Evolutionary conservation across 2,329 filamentous ascomycete genomes (phyloP).

Genomic region (Nemania sp.): DNA sequence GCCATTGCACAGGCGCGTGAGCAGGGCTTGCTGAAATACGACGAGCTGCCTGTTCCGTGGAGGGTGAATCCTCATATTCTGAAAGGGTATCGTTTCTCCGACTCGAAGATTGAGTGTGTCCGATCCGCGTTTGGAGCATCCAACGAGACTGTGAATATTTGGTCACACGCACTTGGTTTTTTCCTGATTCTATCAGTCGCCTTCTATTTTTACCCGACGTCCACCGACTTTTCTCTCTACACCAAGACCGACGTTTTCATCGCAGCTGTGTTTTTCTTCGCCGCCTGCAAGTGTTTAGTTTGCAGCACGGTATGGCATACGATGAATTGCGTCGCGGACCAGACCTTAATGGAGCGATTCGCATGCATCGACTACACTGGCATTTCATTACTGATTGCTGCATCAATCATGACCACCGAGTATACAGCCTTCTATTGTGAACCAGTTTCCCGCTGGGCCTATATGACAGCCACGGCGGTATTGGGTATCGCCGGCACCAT

Average conservation of each 20-base stretch:
- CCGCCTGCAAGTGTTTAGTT: slow-evolving; percentile 89
- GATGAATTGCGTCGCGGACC: slow-evolving; percentile 94
- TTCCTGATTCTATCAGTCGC: slow-evolving; percentile 84
- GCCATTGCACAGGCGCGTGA: slow-evolving; percentile 77
- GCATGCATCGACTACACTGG: slow-evolving; percentile 98
- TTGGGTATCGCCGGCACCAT: slow-evolving; percentile 87
- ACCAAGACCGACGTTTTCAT: slow-evolving; percentile 89
- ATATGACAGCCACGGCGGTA: slow-evolving; percentile 78
- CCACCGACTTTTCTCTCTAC: slow-evolving; percentile 81
- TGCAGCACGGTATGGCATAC: slow-evolving; percentile 98
- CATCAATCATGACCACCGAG: slow-evolving; percentile 96
- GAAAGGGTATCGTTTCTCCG: slow-evolving; percentile 89
- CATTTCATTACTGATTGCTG: slow-evolving; percentile 91
- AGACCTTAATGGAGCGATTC: slow-evolving; percentile 88
- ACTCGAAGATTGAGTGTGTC: slow-evolving; percentile 87
- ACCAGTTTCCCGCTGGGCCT: slow-evolving; percentile 79
- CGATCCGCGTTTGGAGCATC: slow-evolving; percentile 80
- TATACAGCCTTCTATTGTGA: slow-evolving; percentile 99
- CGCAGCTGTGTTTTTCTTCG: slow-evolving; percentile 93
- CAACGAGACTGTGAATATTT: slow-evolving; percentile 97
- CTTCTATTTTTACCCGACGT: slow-evolving; percentile 93
- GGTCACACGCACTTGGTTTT: slow-evolving; percentile 92
- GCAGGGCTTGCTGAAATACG: slow-evolving; percentile 81
- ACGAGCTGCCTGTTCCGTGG: slow-evolving; percentile 91
- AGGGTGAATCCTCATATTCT: slow-evolving; percentile 92